Base-by-base conservation (phyloP, 208 protist species). In the Trypanosoma brucei region DNA sequence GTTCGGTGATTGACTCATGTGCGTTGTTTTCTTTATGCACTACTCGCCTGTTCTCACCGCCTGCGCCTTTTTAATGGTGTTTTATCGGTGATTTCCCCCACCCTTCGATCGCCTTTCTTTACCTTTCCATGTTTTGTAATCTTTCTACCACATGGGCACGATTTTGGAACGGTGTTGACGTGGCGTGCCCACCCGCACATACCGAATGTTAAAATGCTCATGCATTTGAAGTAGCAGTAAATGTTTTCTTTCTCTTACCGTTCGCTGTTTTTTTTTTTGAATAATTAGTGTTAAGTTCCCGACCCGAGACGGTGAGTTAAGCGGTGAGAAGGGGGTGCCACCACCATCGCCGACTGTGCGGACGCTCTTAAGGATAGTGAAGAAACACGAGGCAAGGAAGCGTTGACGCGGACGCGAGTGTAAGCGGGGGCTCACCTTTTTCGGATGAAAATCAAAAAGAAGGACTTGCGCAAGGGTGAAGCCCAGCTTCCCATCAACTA, bases 401-500 rank as follows among this genome's bases (percentile, higher is more conserved):
- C 3, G 45, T 40, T 55, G 22, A 42, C 38, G 33, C n/a, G 49
- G 7, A 48, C 6, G 36, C 4, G 22, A 22, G 22, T 22, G 22
- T 22, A 22, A 22, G 22, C 22, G 22, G 22, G 22, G 22, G 22
- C 22, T 22, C 22, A 22, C 22, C 22, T 22, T 22, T 46, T 11
- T 14, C 42, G 3, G 40, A 92, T 95, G 89, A 88, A 87, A 69
- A 88, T 95, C 55, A 95, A 95, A 68, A 95, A 92, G 76, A 94
- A 94, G 72, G 88, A 94, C 9, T 67, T 94, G 8, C 83, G 88
- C 54, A 83, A 81, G 61, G 60, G 88, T 13, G 69, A 84, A 65
- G 83, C 88, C 52, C 88, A 94, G 76, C 75, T 94, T 8, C 88
- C 88, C n/a, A 94, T 94, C 57, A 94, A 94, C 72, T 94, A 92